Conservation (phyloP, 169 alveolate species). For the Babesia bovis region DNA sequence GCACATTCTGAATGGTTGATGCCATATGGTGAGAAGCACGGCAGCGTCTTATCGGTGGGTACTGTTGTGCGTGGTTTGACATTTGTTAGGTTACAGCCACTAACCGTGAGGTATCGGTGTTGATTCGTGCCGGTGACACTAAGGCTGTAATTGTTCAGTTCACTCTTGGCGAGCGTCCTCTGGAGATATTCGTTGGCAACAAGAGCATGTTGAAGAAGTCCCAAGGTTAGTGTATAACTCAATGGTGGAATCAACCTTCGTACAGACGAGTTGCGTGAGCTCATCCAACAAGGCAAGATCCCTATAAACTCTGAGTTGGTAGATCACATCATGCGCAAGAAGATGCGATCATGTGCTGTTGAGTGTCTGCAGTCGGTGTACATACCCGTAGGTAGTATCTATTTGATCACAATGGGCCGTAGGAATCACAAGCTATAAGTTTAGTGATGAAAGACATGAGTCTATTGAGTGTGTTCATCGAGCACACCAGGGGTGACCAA, state of each 20-base stretch:
- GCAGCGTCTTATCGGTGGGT: slow-evolving; percentile 21
- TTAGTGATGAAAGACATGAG: slow-evolving; percentile 22
- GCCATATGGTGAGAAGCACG: neutral
- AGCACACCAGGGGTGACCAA: slow-evolving; percentile 57
- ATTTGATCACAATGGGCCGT: neutral
- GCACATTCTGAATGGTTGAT: neutral
- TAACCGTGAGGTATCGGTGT: slow-evolving; percentile 2
- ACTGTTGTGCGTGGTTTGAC: neutral
- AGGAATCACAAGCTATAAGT: slow-evolving; percentile 47
- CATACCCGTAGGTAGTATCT: slow-evolving; percentile 32
- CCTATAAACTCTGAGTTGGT: slow-evolving; percentile 48
- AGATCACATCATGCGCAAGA: slow-evolving; percentile 42
- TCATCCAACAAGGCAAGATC: slow-evolving; percentile 29
- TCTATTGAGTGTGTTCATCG: slow-evolving; percentile 41
- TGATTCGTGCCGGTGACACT: neutral
- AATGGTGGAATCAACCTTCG: neutral
- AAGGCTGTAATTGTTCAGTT: neutral
- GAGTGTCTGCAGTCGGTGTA: slow-evolving; percentile 46
- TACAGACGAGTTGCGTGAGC: slow-evolving; percentile 21
- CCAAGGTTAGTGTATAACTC: slow-evolving; percentile 6
- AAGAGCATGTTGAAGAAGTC: neutral
- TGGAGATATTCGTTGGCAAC: slow-evolving; percentile 1
- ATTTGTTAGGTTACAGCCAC: slow-evolving; percentile 1
- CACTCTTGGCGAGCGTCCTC: neutral
- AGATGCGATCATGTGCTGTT: slow-evolving; percentile 39